Conservation (phyloP, 1,284 basidiomycete genomes). For the Melampsora americana region DNA sequence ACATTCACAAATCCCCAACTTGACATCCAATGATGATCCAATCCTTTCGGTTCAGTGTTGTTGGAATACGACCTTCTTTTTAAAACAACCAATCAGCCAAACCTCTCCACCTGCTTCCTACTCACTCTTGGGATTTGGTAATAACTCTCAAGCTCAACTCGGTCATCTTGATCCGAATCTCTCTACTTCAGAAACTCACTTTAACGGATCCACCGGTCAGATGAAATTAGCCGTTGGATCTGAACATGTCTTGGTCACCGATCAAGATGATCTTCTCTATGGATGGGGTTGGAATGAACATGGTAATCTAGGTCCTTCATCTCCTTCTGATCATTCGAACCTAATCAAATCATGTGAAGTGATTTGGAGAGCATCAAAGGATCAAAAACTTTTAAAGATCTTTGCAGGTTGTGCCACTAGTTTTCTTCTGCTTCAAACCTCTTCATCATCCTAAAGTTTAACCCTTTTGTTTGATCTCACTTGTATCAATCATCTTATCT, state of each 20-base stretch:
- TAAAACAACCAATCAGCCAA: not conserved
- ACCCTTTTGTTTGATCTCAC: too few relatives aligned
- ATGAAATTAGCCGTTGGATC: slow-evolving; percentile 5
- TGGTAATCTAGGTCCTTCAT: slow-evolving; percentile 22
- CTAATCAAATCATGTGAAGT: not conserved
- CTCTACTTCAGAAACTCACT: not conserved
- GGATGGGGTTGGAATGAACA: slow-evolving; percentile 44
- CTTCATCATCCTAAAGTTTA: not conserved
- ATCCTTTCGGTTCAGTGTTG: slow-evolving; percentile 3
- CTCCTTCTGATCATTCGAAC: not conserved
- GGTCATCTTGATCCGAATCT: not conserved
- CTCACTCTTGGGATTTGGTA: slow-evolving; percentile 9
- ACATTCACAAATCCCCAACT: not conserved
- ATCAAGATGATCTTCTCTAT: not conserved
- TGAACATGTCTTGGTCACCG: slow-evolving; percentile 23
- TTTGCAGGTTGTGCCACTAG: slow-evolving; percentile 37
- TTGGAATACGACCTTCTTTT: slow-evolving; percentile 37
- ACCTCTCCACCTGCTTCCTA: not conserved
- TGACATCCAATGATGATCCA: not conserved
- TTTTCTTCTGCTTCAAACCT: slow-evolving; percentile 7
- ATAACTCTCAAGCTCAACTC: slow-evolving; percentile 32
- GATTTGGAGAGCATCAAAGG: not conserved
- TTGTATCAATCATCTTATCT: too few relatives aligned
- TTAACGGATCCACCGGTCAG: not conserved
- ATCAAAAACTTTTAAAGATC: not conserved